Conservation (phyloP, 2,329 filamentous ascomycete genomes). For the Trichophaea hybrida region DNA sequence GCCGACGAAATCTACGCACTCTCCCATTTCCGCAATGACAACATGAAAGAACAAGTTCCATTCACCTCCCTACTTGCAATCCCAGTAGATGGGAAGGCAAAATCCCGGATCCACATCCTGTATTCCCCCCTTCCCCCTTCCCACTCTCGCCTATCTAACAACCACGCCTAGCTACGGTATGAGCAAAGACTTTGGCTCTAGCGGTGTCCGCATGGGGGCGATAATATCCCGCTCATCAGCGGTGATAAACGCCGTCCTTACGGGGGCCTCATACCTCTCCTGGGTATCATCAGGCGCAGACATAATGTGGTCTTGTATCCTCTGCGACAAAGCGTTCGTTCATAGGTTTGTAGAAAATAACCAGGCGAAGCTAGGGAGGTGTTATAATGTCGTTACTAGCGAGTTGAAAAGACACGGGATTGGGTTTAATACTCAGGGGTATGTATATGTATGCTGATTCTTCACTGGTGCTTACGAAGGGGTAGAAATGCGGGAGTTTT, state of each 20-base stretch:
- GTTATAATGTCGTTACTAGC: constrained; percentile 28
- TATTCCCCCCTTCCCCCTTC: neutral
- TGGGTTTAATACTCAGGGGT: neutral
- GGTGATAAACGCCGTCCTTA: constrained; percentile 32
- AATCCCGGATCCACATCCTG: constrained; percentile 38
- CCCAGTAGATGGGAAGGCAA: constrained; percentile 35
- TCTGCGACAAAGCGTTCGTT: constrained; percentile 36
- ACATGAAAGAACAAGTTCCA: constrained; percentile 3
- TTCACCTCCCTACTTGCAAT: constrained; percentile 38
- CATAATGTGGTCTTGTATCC: constrained; percentile 32
- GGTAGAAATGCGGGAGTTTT: neutral
- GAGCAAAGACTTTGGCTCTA: constrained; percentile 40
- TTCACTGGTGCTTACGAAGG: no score
- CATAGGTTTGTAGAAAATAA: constrained; percentile 36
- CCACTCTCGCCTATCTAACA: neutral
- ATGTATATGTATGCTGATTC: no score
- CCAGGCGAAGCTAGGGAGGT: constrained; percentile 31
- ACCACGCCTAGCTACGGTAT: neutral
- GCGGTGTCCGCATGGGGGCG: constrained; percentile 41
- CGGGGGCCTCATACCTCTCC: constrained; percentile 34
- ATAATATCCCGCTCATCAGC: constrained; percentile 36
- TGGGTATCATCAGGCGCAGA: constrained; percentile 37
- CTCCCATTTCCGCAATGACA: constrained; percentile 30
- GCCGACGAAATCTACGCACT: constrained; percentile 47
- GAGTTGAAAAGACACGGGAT: neutral